Evolutionary conservation across 768 basidiomycete genomes (phyloP).

Genomic region (Boletus speciosus): DNA sequence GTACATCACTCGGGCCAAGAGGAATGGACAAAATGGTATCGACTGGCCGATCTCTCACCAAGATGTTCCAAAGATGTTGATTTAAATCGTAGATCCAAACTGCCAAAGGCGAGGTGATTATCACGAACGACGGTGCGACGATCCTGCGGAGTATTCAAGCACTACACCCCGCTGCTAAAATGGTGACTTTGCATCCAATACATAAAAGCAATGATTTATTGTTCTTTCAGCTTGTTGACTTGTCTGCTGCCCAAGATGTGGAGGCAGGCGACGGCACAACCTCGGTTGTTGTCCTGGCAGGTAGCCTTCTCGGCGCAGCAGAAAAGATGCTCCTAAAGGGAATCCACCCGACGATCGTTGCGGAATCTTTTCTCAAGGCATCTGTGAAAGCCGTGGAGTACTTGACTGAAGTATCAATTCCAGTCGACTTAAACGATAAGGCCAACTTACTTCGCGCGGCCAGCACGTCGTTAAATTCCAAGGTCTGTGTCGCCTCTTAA

Average conservation of each 20-base stretch:
- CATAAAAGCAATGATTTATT: not conserved
- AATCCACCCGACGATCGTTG: conserved; percentile 96
- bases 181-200: conserved; percentile 49
- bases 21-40: conserved; percentile 99
- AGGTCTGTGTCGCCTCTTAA: conserved; percentile 45
- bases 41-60: conserved; percentile 14
- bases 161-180: conserved; percentile 96
- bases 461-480: conserved; percentile 93
- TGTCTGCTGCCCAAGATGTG: conserved; percentile 96
- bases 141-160: conserved; percentile 95
- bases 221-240: conserved; percentile 77
- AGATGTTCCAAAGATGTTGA: conserved; percentile 8
- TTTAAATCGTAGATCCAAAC: conserved; percentile 76
- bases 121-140: conserved; percentile 98
- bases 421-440: conserved; percentile 87
- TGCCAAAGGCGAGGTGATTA: conserved; percentile 91
- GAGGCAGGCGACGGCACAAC: conserved; percentile 99
- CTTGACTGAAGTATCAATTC: conserved; percentile 86
- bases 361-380: conserved; percentile 92
- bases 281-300: conserved; percentile 94
- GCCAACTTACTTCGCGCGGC: conserved; percentile 86
- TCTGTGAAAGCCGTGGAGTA: conserved; percentile 92
- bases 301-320: conserved; percentile 87
- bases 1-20: conserved; percentile 92
- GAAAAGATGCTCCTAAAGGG: conserved; percentile 96